Evolutionary conservation across 768 basidiomycete genomes (phyloP).

Genomic region (Russula vinacea): DNA sequence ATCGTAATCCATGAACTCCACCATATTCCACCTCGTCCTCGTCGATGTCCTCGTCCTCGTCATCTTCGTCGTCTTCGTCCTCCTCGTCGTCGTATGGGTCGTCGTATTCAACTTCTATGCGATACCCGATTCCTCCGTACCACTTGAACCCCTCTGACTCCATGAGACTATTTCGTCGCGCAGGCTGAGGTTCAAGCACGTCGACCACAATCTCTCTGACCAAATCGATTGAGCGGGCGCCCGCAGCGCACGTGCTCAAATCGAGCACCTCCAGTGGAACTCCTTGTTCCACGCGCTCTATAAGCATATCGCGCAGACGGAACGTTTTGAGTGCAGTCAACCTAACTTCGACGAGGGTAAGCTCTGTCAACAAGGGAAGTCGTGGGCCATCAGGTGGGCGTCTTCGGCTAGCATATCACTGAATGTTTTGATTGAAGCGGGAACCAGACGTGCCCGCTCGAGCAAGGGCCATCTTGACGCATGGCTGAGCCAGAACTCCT

Average conservation of each 20-base stretch:
- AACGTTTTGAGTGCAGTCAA: not conserved
- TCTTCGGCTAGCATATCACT: not conserved
- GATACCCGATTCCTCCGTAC: not conserved
- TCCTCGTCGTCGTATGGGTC: too few species aligned
- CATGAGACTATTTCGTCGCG: not conserved
- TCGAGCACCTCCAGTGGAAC: constrained; percentile 14
- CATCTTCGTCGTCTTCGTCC: too few species aligned
- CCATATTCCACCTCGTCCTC: too few species aligned
- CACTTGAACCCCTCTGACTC: too few species aligned
- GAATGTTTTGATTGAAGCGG: not conserved
- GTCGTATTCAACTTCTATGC: too few species aligned
- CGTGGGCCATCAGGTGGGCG: not conserved
- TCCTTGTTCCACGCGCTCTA: not conserved
- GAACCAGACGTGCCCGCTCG: not conserved
- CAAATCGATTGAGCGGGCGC: not conserved
- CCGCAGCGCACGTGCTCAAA: not conserved
- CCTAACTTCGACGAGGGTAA: not conserved
- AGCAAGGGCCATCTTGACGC: constrained; percentile 1
- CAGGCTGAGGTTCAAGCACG: not conserved
- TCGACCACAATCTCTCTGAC: constrained; percentile 11
- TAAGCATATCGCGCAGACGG: constrained; percentile 6
- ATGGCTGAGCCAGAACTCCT: not conserved
- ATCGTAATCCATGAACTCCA: too few species aligned
- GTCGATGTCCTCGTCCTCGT: too few species aligned
- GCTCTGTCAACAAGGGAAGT: constrained; percentile 1